These are phyloP conservation scores for Sporothrix phasma DNA, from an alignment of 2,329 filamentous ascomycete genomes.

Conservation along the genomic window DNA sequence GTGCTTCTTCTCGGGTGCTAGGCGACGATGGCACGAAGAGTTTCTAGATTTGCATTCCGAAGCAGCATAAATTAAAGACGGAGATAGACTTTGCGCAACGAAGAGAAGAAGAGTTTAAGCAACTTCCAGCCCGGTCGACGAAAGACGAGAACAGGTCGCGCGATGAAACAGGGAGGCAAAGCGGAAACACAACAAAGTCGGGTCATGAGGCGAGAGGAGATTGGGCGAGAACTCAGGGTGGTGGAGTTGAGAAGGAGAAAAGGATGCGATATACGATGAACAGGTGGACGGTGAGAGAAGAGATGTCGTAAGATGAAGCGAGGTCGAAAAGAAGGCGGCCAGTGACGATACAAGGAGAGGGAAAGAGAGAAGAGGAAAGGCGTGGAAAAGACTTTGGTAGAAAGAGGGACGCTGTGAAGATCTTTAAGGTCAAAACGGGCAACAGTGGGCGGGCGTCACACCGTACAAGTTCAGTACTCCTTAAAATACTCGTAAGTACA, in stretches of 20 bases:
- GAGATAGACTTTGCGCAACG: conserved; percentile 3
- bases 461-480: not conserved
- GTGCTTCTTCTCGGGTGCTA: not conserved
- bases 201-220: not conserved
- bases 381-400: not conserved
- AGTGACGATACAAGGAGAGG: not conserved
- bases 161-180: too few species aligned
- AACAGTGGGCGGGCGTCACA: not conserved
- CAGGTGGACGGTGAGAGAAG: not conserved
- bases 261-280: not conserved
- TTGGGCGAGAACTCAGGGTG: not conserved
- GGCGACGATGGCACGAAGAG: not conserved
- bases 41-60: not conserved
- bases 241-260: not conserved
- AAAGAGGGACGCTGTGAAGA: conserved; percentile 3
- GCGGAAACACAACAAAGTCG: too few species aligned
- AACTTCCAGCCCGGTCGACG: not conserved
- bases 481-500: not conserved
- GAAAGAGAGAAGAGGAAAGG: not conserved
- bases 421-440: conserved; percentile 5
- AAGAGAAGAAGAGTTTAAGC: not conserved
- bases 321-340: not conserved
- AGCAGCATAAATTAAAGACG: not conserved
- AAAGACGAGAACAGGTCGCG: not conserved
- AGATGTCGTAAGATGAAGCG: not conserved